A percentile compares a stretch with the other conserved stretches of the same genome.
These are phyloP conservation scores for Dothidotthia symphoricarpi DNA, from an alignment of 2,329 filamentous ascomycete species.

Conservation along the genomic window DNA sequence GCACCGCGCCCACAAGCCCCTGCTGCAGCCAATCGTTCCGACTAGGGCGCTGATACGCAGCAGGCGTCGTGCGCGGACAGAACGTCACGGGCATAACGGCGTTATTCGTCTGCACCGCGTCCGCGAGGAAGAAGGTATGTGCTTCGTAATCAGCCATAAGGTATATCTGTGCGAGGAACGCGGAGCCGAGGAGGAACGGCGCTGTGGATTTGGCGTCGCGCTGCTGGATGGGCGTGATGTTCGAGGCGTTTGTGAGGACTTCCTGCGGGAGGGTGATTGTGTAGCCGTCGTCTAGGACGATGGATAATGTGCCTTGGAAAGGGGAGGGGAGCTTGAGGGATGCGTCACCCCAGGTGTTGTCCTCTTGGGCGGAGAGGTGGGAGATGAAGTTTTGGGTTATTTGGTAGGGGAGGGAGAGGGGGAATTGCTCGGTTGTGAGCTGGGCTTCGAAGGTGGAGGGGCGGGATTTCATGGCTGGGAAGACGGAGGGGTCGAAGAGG, in stretches of 20 bases:
- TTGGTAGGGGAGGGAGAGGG: constrained; percentile 42
- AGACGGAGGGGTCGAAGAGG: constrained; percentile 33
- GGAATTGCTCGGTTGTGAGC: constrained; percentile 46
- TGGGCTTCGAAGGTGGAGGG: constrained; percentile 41
- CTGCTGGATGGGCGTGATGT: constrained; percentile 39
- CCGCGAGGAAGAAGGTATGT: constrained; percentile 43
- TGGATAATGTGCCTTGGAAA: constrained; percentile 44
- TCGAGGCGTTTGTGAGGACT: constrained; percentile 41
- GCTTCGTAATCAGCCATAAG: constrained; percentile 47
- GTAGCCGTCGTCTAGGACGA: constrained; percentile 44
- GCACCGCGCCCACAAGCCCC: constrained; percentile 41
- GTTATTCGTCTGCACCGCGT: constrained; percentile 41
- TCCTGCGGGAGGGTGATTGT: constrained; percentile 42
- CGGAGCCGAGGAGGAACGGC: constrained; percentile 41
- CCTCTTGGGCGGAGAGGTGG: constrained; percentile 34
- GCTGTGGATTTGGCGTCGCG: constrained; percentile 26
- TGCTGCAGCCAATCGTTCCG: constrained; percentile 32
- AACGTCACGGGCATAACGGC: constrained; percentile 45
- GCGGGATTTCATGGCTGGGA: constrained; percentile 33
- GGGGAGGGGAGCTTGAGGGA: constrained; percentile 38
- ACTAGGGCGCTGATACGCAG: constrained; percentile 30
- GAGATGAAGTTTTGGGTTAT: constrained; percentile 45
- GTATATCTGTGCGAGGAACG: constrained; percentile 47
- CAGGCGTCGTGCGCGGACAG: constrained; percentile 41
- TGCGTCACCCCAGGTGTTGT: constrained; percentile 41